phyloP scores from a whole-genome alignment of 495 filamentous ascomycete genomes.

The Trichocladium uniseriatum region DNA sequence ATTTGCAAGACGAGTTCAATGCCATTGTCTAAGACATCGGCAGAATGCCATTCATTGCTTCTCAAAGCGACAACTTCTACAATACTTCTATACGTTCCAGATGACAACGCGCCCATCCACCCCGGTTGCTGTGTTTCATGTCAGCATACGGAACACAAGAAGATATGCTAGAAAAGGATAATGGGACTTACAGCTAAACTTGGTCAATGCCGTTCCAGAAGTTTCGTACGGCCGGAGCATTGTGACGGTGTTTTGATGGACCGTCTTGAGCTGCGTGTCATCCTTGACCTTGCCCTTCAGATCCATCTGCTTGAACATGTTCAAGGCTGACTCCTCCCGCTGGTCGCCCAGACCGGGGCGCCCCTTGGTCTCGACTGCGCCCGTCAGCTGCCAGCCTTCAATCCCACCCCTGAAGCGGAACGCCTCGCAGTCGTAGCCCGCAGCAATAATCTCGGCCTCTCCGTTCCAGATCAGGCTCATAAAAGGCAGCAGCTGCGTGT shows the following conservation, averaged over 20 bases:
- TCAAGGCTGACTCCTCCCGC: constrained; percentile 68
- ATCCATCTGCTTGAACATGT: constrained; percentile 99
- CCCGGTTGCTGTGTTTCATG: constrained; percentile 64
- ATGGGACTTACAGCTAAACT: constrained; percentile 75
- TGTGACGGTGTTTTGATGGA: constrained; percentile 94
- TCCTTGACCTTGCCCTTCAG: constrained; percentile 82
- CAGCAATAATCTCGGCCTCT: constrained; percentile 89
- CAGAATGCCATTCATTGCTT: too few species aligned
- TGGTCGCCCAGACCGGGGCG: constrained; percentile 41
- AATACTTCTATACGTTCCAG: constrained; percentile 40
- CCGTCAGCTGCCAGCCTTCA: constrained; percentile 75
- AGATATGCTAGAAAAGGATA: not conserved
- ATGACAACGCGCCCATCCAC: constrained; percentile 93
- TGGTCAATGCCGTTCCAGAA: constrained; percentile 51
- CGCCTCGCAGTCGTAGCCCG: constrained; percentile 92
- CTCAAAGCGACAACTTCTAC: too few species aligned
- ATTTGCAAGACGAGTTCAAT: too few species aligned
- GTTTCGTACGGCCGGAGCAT: constrained; percentile 69
- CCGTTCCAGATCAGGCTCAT: constrained; percentile 86
- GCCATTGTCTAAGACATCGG: too few species aligned
- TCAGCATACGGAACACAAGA: constrained; percentile 32
- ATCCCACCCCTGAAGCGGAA: constrained; percentile 80
- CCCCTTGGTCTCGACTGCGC: constrained; percentile 76
- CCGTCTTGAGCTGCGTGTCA: constrained; percentile 88
- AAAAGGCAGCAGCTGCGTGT: constrained; percentile 82